Evolutionary conservation across 495 filamentous ascomycete genomes (phyloP).

Genomic region (Hypoxylon rickii): DNA sequence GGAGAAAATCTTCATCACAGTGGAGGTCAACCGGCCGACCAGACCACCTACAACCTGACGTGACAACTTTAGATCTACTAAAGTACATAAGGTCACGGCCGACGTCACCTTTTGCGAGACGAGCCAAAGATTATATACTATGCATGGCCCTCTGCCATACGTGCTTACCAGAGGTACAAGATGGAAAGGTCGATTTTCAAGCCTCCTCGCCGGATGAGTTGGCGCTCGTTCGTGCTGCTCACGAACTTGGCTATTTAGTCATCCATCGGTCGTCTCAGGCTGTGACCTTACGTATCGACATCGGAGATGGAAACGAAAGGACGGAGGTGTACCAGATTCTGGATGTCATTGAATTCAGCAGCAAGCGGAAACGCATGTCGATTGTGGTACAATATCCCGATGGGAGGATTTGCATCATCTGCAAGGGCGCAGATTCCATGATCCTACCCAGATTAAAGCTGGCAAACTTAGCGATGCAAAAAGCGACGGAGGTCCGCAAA

Average conservation of each 20-base stretch:
- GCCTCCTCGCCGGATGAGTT: conserved; percentile 89
- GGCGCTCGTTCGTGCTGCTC: conserved; percentile 78
- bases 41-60: conserved; percentile 51
- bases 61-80: conserved; percentile 72
- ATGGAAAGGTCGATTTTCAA: conserved; percentile 72
- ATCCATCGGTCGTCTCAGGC: conserved; percentile 57
- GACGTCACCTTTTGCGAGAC: conserved; percentile 76
- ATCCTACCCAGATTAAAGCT: conserved; percentile 71
- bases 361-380: conserved; percentile 88
- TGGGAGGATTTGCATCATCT: conserved; percentile 77
- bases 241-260: conserved; percentile 80
- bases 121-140: conserved; percentile 80
- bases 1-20: conserved; percentile 40
- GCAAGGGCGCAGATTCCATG: conserved; percentile 88
- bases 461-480: conserved; percentile 72
- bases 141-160: conserved; percentile 88
- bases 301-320: conserved; percentile 39
- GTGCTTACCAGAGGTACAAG: conserved; percentile 75
- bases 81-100: conserved; percentile 75
- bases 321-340: conserved; percentile 72
- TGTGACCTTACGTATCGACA: conserved; percentile 43
- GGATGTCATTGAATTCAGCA: conserved; percentile 89
- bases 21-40: conserved; percentile 49
- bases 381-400: conserved; percentile 88
- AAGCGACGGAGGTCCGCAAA: conserved; percentile 72